Conservation (phyloP, 352 stramenopile species). For the Phytopythium mirpurense region DNA sequence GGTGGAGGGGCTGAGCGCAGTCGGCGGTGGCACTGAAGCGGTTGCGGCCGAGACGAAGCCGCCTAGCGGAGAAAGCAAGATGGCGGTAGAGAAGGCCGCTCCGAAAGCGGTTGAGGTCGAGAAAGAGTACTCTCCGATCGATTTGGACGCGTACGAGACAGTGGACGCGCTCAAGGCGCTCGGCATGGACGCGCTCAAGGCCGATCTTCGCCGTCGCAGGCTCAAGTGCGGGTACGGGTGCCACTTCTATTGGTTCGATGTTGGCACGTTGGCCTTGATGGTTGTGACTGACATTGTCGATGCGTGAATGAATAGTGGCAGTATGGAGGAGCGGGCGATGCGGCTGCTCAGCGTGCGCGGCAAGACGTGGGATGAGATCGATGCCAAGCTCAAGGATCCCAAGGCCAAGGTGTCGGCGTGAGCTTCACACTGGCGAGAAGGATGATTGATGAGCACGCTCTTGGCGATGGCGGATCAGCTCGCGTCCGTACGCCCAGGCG, state of each 20-base stretch:
- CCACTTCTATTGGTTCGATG: too few species aligned
- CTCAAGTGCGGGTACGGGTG: conserved; percentile 94
- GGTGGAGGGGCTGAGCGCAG: neutral
- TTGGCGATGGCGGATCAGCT: too few species aligned
- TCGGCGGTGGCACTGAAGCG: neutral
- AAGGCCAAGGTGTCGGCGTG: conserved; percentile 22
- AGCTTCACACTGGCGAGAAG: too few species aligned
- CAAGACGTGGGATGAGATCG: conserved; percentile 88
- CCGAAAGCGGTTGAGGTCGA: conserved; percentile 9
- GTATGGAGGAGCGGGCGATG: conserved; percentile 83
- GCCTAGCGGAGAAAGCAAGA: conserved; percentile 1
- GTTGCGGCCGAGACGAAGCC: neutral
- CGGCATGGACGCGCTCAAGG: conserved; percentile 90
- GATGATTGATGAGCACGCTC: too few species aligned
- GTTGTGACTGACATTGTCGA: conserved; percentile 4
- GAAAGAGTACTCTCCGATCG: conserved; percentile 18
- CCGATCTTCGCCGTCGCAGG: conserved; percentile 85
- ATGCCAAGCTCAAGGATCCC: conserved; percentile 66
- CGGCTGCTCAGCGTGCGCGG: conserved; percentile 92
- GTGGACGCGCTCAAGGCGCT: conserved; percentile 77
- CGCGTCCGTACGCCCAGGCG: too few species aligned
- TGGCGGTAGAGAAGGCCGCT: conserved; percentile 1
- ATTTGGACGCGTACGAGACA: conserved; percentile 53
- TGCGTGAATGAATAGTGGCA: conserved; percentile 64
- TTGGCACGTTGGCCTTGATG: conserved; percentile 2